These are phyloP conservation scores for Coemansia sp. DNA, from an alignment of 192 early-diverging fungal species.

Conservation along the genomic window DNA sequence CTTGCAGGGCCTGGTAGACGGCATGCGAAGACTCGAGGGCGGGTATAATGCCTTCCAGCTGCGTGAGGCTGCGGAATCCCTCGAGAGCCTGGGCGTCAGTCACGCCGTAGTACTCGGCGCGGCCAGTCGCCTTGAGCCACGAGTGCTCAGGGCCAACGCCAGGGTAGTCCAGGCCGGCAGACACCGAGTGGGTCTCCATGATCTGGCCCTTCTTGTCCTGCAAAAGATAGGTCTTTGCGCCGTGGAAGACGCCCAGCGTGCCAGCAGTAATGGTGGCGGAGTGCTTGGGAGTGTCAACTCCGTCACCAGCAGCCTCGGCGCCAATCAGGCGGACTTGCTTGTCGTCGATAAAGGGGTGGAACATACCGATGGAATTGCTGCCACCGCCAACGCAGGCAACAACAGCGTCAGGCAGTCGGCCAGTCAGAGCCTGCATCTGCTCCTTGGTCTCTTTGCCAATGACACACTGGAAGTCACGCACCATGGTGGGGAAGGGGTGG, in stretches of 20 bases:
- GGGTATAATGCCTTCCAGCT: conserved; percentile 89
- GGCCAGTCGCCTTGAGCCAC: conserved; percentile 79
- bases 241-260: conserved; percentile 90
- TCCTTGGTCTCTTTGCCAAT: conserved; percentile 87
- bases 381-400: conserved; percentile 98
- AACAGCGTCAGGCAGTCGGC: conserved; percentile 86
- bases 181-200: conserved; percentile 89
- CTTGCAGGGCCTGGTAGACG: conserved; percentile 72
- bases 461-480: conserved; percentile 96
- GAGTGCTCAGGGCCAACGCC: conserved; percentile 97
- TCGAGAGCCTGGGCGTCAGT: conserved; percentile 81
- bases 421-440: conserved; percentile 78
- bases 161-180: conserved; percentile 96
- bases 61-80: conserved; percentile 71
- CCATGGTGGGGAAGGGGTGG: conserved; percentile 96
- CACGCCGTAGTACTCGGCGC: conserved; percentile 79
- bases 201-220: conserved; percentile 98
- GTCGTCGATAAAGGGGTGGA: conserved; percentile 91
- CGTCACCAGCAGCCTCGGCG: conserved; percentile 94
- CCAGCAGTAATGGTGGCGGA: conserved; percentile 87
- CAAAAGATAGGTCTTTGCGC: conserved; percentile 90
- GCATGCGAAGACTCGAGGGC: conserved; percentile 96
- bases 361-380: conserved; percentile 96
- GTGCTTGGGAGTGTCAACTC: conserved; percentile 81
- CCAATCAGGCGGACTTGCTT: conserved; percentile 81